These are phyloP conservation scores for Talaromyces sp. DNA, from an alignment of 2,329 filamentous ascomycete genomes.

Conservation along the genomic window DNA sequence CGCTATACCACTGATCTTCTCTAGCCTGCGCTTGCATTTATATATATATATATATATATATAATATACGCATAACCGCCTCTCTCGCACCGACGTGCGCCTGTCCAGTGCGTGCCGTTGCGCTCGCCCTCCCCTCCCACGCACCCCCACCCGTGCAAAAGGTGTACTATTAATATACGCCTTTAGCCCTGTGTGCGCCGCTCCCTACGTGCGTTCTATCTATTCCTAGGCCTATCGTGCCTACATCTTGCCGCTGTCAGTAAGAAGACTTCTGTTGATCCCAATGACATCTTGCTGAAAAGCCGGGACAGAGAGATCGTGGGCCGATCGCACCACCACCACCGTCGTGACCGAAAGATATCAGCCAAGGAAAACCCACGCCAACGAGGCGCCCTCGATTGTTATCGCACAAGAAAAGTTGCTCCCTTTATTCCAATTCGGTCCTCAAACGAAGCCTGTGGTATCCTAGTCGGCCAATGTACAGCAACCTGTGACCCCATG, in stretches of 20 bases:
- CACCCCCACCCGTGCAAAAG: background rate
- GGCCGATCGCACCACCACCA: background rate
- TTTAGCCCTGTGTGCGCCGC: background rate
- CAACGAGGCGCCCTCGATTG: background rate
- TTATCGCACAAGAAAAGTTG: background rate
- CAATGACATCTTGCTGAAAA: background rate
- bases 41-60: background rate
- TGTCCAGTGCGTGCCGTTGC: background rate
- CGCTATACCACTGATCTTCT: background rate
- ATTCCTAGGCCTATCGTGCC: background rate
- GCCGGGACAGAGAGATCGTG: background rate
- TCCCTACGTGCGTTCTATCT: background rate
- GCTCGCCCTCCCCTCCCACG: background rate
- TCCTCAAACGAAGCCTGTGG: background rate
- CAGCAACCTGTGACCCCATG: slow-evolving; percentile 32
- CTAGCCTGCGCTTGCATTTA: background rate
- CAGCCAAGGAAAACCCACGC: background rate
- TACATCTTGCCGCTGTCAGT: background rate
- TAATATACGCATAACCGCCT: too few relatives aligned
- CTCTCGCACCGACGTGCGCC: background rate
- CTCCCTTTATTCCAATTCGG: background rate
- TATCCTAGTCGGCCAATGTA: slow-evolving; percentile 31
- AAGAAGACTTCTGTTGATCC: background rate
- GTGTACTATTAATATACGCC: background rate
- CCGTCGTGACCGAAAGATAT: background rate